Percentiles rank a stretch among this genome's conserved stretches.
Conservation (phyloP, 768 basidiomycete species). For the Mycena metata region DNA sequence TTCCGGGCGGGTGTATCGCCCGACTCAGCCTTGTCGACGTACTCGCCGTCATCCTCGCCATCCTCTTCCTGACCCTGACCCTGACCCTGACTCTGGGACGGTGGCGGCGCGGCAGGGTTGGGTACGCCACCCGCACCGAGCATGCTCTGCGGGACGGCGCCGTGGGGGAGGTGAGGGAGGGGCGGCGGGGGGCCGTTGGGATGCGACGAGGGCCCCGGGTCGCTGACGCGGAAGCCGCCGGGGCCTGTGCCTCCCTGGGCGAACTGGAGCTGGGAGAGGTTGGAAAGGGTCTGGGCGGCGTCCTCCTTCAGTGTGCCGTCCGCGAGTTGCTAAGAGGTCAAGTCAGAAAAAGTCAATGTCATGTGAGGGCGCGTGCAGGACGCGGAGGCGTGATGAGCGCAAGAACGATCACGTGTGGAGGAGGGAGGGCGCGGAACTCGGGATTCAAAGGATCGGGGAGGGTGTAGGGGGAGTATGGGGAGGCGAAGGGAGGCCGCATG, state of each 20-base stretch:
- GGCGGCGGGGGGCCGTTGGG: conserved; percentile 77
- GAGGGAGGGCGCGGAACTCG: conserved; percentile 49
- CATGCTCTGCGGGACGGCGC: conserved; percentile 28
- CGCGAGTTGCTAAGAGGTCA: conserved; percentile 24
- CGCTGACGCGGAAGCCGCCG: conserved; percentile 66
- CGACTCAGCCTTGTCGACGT: conserved; percentile 42
- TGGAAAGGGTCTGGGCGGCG: conserved; percentile 45
- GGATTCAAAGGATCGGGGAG: conserved; percentile 51
- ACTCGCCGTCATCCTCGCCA: conserved; percentile 45
- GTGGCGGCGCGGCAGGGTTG: conserved; percentile 45
- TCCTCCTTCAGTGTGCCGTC: conserved; percentile 44
- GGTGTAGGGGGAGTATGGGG: conserved; percentile 64
- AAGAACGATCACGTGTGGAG: conserved; percentile 42
- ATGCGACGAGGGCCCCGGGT: conserved; percentile 81
- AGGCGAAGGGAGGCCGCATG: conserved; percentile 28
- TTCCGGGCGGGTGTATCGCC: conserved; percentile 44
- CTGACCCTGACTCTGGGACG: conserved; percentile 34
- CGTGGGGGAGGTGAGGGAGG: conserved; percentile 51
- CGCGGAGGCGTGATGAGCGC: conserved; percentile 52
- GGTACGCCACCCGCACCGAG: conserved; percentile 59
- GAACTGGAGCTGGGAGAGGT: conserved; percentile 48
- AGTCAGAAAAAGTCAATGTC: conserved; percentile 14
- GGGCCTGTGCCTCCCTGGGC: conserved; percentile 50
- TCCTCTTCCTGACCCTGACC: conserved; percentile 43
- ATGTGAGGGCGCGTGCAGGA: conserved; percentile 39